Evolutionary conservation across 2,329 filamentous ascomycete genomes (phyloP).

Genomic region (Lachnum nothofagi): DNA sequence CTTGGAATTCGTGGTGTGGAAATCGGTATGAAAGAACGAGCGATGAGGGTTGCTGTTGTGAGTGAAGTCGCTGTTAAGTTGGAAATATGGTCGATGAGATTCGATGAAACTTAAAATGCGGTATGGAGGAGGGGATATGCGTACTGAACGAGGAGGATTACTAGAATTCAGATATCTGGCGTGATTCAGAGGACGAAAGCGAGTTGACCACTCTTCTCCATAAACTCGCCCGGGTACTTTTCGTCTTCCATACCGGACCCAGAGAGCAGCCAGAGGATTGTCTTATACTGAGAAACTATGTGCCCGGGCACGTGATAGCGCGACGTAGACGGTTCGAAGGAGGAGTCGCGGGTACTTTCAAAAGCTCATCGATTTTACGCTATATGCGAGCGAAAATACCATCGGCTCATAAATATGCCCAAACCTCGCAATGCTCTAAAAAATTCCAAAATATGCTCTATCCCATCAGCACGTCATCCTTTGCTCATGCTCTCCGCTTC

Average conservation of each 20-base stretch:
- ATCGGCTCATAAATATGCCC: background rate
- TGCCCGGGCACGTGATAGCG: too few relatives aligned
- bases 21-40: too few relatives aligned
- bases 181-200: too few relatives aligned
- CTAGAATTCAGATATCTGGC: too few relatives aligned
- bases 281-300: too few relatives aligned
- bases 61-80: background rate
- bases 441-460: background rate
- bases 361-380: background rate
- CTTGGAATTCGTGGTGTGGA: too few relatives aligned
- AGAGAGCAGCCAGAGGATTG: too few relatives aligned
- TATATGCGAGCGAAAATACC: too few relatives aligned
- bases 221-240: too few relatives aligned
- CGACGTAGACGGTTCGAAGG: too few relatives aligned
- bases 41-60: background rate
- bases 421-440: background rate
- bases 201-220: too few relatives aligned
- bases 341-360: background rate
- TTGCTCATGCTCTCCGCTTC: slow-evolving; percentile 24
- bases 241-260: too few relatives aligned
- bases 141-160: background rate
- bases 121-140: background rate
- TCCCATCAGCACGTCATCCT: background rate
- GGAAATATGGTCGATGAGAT: background rate
- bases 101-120: background rate